Percentiles rank a stretch among this genome's conserved stretches.
Conservation (phyloP, 1,284 basidiomycete species). For the Peniophora sp. region DNA sequence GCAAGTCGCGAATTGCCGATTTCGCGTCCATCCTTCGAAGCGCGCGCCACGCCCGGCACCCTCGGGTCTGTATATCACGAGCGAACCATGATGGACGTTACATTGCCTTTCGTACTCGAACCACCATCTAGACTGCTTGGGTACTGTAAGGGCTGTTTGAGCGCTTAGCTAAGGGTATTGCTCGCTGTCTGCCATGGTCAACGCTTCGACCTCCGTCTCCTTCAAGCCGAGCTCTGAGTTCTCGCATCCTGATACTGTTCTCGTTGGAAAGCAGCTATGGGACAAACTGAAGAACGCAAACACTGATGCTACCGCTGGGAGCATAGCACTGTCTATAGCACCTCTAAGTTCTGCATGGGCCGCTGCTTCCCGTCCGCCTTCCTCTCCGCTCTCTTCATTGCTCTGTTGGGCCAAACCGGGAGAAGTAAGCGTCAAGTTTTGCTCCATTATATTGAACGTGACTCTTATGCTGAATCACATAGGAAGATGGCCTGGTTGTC, state of each 20-base stretch:
- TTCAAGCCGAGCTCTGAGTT: background rate
- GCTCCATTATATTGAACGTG: background rate
- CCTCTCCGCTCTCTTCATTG: conserved; percentile 9
- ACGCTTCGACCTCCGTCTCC: background rate
- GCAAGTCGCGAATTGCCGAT: background rate
- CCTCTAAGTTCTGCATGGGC: background rate
- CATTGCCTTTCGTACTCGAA: no score
- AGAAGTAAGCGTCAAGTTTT: conserved; percentile 14
- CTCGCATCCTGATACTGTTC: conserved; percentile 1
- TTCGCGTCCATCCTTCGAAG: no score
- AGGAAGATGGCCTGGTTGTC: conserved; percentile 3
- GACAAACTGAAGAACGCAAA: background rate
- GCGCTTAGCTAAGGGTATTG: no score
- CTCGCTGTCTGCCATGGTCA: no score
- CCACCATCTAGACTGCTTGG: no score
- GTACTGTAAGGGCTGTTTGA: no score
- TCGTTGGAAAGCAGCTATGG: conserved; percentile 5
- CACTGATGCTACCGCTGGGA: background rate
- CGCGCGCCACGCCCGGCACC: no score
- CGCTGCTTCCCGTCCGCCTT: background rate
- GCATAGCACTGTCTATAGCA: background rate
- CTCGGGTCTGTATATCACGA: no score
- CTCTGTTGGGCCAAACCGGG: conserved; percentile 24
- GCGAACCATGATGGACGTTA: no score
- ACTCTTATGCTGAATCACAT: background rate